Evolutionary conservation across 768 basidiomycete species (phyloP), one percentile per base, ranked within the genome.

Genomic region (Agrocybe praecox): DNA sequence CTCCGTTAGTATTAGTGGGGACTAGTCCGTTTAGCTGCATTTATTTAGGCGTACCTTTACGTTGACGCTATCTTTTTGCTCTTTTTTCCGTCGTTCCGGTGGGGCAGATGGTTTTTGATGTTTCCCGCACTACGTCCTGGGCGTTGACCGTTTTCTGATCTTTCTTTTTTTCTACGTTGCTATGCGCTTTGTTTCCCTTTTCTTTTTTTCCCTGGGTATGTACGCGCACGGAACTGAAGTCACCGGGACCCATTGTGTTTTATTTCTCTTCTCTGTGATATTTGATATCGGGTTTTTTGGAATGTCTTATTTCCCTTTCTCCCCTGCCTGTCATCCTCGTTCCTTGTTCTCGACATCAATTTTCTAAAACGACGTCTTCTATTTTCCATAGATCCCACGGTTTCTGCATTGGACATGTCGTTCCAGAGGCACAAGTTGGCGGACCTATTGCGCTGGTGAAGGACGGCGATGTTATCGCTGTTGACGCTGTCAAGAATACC

Each of bases 331-430:
- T n/a, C n/a, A n/a, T 33, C 22, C 24, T 45, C 10, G 12, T 42
- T 43, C 42, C 19, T 17, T 40, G 9, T 36, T 42, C n/a, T 12
- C 44, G 22, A 32, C 10, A 22, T 51, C 33, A 36, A 46, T 48
- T 21, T 53, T 42, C 33, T 45, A 32, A n/a, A n/a, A 34, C 44
- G 22, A 23, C 29, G 26, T 7, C 9, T 22, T 32, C 40, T 49
- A n/a, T 7, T 5, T 22, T 32, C 40, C 47, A n/a, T 64, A 96
- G 94, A 62, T 96, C 95, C 45, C 95, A 96, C 75, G 95, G 95
- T 17, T 98, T 98, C 79, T 90, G 90, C 65, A 92, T 98, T 53
- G 96, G 96, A 12, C 97, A 99, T 68, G 94, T 98, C 63, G 93
- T 95, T 1, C 96, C 96, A 32, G 96, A 98, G 70, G 95, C 95